Evolutionary conservation across 495 filamentous ascomycete genomes (phyloP).

Genomic region (Trichoderma orchidacearum): DNA sequence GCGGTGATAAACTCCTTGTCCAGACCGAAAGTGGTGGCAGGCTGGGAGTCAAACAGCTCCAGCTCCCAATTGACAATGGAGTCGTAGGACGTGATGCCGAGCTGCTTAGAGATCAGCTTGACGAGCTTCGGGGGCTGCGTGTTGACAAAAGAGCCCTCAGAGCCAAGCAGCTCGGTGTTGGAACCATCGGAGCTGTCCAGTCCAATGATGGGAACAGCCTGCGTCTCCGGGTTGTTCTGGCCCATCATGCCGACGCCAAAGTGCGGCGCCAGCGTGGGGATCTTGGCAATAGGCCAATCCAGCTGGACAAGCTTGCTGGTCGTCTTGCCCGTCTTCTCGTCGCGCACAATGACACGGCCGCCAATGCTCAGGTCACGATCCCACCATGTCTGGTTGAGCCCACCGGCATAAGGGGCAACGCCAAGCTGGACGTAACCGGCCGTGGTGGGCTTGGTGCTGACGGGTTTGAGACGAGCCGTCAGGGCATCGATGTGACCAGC

Average conservation of each 20-base stretch:
- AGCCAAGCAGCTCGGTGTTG: slow-evolving; percentile 23
- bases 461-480: slow-evolving; percentile 78
- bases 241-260: slow-evolving; percentile 72
- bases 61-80: slow-evolving; percentile 91
- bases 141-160: slow-evolving; percentile 49
- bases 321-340: slow-evolving; percentile 61
- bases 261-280: slow-evolving; percentile 87
- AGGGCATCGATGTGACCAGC: slow-evolving; percentile 90
- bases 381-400: slow-evolving; percentile 80
- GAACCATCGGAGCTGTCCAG: slow-evolving; percentile 55
- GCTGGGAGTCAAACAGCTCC: slow-evolving; percentile 89
- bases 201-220: slow-evolving; percentile 89
- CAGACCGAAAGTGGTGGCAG: slow-evolving; percentile 69
- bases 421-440: slow-evolving; percentile 82
- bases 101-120: slow-evolving; percentile 61
- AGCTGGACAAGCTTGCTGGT: slow-evolving; percentile 74
- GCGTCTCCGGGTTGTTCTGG: slow-evolving; percentile 76
- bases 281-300: slow-evolving; percentile 84
- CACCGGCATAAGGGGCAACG: slow-evolving; percentile 86
- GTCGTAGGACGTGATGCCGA: slow-evolving; percentile 52
- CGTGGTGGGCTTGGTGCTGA: slow-evolving; percentile 64
- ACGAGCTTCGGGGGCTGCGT: slow-evolving; percentile 79
- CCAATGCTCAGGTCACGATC: slow-evolving; percentile 86
- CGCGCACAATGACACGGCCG: slow-evolving; percentile 72
- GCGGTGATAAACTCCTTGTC: slow-evolving; percentile 93